These are phyloP conservation scores for Begonia peltatifolia DNA, from an alignment of 306 rosid species.

Conservation along the genomic window DNA sequence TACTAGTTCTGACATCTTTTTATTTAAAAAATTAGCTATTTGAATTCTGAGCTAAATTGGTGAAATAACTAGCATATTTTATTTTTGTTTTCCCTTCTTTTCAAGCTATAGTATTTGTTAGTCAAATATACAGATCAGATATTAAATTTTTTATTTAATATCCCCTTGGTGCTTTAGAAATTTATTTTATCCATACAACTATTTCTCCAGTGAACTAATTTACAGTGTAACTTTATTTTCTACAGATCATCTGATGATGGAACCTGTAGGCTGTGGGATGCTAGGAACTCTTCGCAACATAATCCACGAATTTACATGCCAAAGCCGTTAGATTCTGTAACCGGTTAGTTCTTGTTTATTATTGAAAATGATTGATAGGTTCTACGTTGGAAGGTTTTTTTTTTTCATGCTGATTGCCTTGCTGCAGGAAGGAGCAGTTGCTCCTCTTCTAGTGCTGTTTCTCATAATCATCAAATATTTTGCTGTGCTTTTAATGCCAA, in stretches of 20 bases:
- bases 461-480: conserved; percentile 57
- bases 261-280: conserved; percentile 92
- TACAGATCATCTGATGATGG: conserved; percentile 86
- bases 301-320: conserved; percentile 54
- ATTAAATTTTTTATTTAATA: too few species aligned
- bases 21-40: too few species aligned
- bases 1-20: too few species aligned
- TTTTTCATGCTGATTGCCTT: conserved; percentile 10
- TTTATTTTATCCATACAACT: too few species aligned
- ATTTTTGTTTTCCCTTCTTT: too few species aligned
- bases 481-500: conserved; percentile 83
- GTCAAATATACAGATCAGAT: too few species aligned
- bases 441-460: conserved; percentile 42
- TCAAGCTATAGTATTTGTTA: too few species aligned
- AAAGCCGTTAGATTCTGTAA: conserved; percentile 42
- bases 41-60: too few species aligned
- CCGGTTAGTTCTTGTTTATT: conserved; percentile 29
- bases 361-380: conserved; percentile 1
- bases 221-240: background rate
- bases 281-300: conserved; percentile 34
- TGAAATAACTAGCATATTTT: too few species aligned
- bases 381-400: conserved; percentile 10
- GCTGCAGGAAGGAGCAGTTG: conserved; percentile 59
- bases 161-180: too few species aligned
- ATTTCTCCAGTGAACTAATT: too few species aligned